Evolutionary conservation across 345 rosid genomes (phyloP).

Genomic region (Acer yangbiense): DNA sequence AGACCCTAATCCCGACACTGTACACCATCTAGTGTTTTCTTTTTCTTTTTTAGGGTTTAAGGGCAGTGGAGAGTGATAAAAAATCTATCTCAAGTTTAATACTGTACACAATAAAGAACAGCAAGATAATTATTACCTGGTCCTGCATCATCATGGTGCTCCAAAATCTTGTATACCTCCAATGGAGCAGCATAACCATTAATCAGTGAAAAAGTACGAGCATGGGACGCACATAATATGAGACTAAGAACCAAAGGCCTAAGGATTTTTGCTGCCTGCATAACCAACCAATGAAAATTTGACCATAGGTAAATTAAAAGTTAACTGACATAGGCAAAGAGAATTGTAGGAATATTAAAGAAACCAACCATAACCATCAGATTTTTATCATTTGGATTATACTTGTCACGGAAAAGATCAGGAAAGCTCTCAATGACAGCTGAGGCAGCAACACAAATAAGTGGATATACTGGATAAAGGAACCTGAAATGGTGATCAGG

Average conservation of each 20-base stretch:
- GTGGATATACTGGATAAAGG: slow-evolving; percentile 92
- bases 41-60: neutral
- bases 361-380: slow-evolving; percentile 56
- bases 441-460: slow-evolving; percentile 92
- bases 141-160: slow-evolving; percentile 86
- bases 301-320: neutral
- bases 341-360: slow-evolving; percentile 4
- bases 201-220: slow-evolving; percentile 83
- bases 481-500: slow-evolving; percentile 55
- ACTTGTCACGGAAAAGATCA: slow-evolving; percentile 71
- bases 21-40: neutral
- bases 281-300: slow-evolving; percentile 6
- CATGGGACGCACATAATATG: slow-evolving; percentile 82
- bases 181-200: slow-evolving; percentile 88
- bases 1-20: neutral
- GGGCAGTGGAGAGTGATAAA: neutral
- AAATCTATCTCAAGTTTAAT: neutral
- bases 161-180: slow-evolving; percentile 82
- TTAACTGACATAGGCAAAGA: slow-evolving; percentile 4
- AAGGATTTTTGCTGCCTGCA: slow-evolving; percentile 74
- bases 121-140: slow-evolving; percentile 43
- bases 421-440: slow-evolving; percentile 97
- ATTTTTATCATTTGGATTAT: slow-evolving; percentile 51
- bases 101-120: neutral
- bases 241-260: slow-evolving; percentile 76